Evolutionary conservation across 179 eudicot species (phyloP), one percentile per base, ranked within the genome.

Genomic region (Beta macrorhiza): DNA sequence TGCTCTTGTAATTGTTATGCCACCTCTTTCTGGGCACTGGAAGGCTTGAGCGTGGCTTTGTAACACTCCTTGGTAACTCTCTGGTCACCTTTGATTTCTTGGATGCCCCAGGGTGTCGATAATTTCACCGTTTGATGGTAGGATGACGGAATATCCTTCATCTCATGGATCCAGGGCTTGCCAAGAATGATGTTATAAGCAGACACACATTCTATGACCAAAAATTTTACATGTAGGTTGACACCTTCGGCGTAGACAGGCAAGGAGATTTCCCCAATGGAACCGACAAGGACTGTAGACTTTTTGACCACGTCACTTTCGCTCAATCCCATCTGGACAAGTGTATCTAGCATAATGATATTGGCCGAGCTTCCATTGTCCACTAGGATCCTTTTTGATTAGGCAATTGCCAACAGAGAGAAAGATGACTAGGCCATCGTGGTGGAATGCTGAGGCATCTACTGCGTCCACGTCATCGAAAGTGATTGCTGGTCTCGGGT

Each of bases 351-450:
- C 32, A 74, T 51, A 1, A 81, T 16, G 1, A 81, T 14, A 53
- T 81, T 81, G 10, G 59, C 74, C 0, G 74, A 44, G 29, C 67
- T 79, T 8, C 79, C 79, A 13, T 16, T 45, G 44, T 74, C 83
- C 6, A 81, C 22, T 0, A 74, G 65, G 16, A 81, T 53, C 8
- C 32, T 62, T 7, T 17, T 7, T 25, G 0, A 56, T 29, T 1
- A 22, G 2, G 37, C 53, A 29, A 15, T 53, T 22, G 0, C 11
- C 37, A 10, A 51, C 11, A 10, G 7, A 6, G 7, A 10, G 37
- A 32, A 2, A 32, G 1, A 32, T 32, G 37, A 32, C 37, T 32
- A 32, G 2, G 37, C 37, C 37, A 32, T 32, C 53, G 0, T 51
- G 53, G 7, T 51, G 53, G 53, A 7, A 6, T 3, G 11, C 3